These are phyloP conservation scores for Dichotomopilus funicola DNA, from an alignment of 2,329 filamentous ascomycete species.

Conservation along the genomic window DNA sequence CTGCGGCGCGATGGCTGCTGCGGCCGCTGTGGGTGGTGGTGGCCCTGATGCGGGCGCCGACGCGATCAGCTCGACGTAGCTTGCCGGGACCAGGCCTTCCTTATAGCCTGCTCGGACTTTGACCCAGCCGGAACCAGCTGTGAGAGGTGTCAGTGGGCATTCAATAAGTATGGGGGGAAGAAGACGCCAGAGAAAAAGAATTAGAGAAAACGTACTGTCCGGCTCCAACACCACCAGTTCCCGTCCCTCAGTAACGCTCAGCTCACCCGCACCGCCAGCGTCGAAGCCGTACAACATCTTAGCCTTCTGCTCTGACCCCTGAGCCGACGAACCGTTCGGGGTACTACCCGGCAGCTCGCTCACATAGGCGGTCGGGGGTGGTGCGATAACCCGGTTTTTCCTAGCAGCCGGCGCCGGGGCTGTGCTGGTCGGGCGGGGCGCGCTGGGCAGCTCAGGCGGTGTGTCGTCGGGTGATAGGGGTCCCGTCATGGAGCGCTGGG, in stretches of 20 bases:
- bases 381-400: slow-evolving; percentile 74
- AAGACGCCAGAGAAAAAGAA: neutral
- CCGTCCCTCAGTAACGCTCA: slow-evolving; percentile 71
- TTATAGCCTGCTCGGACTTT: slow-evolving; percentile 69
- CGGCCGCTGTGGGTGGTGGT: slow-evolving; percentile 31
- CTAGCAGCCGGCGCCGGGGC: slow-evolving; percentile 29
- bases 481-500: slow-evolving; percentile 68
- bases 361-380: slow-evolving; percentile 76
- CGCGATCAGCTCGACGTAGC: slow-evolving; percentile 64
- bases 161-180: slow-evolving; percentile 26
- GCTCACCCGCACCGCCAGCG: slow-evolving; percentile 70
- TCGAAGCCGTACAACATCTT: slow-evolving; percentile 90
- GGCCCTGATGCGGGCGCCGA: neutral
- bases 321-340: slow-evolving; percentile 35
- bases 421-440: slow-evolving; percentile 30
- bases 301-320: slow-evolving; percentile 55
- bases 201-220: slow-evolving; percentile 61
- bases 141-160: neutral
- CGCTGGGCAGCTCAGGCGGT: slow-evolving; percentile 36
- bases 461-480: slow-evolving; percentile 48
- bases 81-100: slow-evolving; percentile 80
- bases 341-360: slow-evolving; percentile 54
- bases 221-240: slow-evolving; percentile 74
- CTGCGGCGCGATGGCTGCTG: slow-evolving; percentile 40
- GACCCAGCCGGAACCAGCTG: slow-evolving; percentile 89